phyloP scores from a whole-genome alignment of 495 filamentous ascomycete genomes.

The Neurospora africana region DNA sequence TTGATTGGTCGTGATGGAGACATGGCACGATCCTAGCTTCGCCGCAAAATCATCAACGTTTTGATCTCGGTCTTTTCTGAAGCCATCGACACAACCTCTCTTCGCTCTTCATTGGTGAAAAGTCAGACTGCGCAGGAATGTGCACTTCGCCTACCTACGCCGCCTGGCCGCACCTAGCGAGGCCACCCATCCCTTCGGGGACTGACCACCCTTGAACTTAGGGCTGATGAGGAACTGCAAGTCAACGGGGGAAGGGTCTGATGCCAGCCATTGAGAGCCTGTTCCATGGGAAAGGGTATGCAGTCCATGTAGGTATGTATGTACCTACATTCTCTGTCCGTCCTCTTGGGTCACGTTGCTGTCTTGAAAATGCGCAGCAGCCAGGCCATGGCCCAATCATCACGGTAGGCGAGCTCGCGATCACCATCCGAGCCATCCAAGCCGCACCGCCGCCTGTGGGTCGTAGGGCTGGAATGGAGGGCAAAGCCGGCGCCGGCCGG shows the following conservation, averaged over 20 bases:
- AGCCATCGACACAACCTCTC: background rate
- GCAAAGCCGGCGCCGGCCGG: background rate
- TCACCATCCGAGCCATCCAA: background rate
- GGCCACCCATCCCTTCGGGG: background rate
- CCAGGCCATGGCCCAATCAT: background rate
- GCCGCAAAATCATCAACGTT: background rate
- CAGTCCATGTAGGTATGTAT: background rate
- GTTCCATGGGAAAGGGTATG: background rate
- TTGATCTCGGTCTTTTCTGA: background rate
- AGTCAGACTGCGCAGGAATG: background rate
- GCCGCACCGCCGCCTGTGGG: background rate
- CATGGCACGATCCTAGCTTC: background rate
- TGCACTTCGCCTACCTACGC: background rate
- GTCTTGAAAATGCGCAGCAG: background rate
- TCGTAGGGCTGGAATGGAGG: conserved; percentile 20
- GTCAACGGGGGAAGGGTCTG: background rate
- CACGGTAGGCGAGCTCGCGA: background rate
- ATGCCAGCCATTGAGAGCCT: conserved; percentile 7
- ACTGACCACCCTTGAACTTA: conserved; percentile 7
- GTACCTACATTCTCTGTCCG: background rate
- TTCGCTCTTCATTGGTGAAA: background rate
- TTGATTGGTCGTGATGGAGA: background rate
- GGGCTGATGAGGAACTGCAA: conserved; percentile 12
- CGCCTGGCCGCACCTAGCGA: background rate
- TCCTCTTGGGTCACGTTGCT: background rate